A percentile compares a stretch with the other conserved stretches of the same genome.
Conservation (phyloP, 2,329 filamentous ascomycete species). For the Colletotrichum sp. region DNA sequence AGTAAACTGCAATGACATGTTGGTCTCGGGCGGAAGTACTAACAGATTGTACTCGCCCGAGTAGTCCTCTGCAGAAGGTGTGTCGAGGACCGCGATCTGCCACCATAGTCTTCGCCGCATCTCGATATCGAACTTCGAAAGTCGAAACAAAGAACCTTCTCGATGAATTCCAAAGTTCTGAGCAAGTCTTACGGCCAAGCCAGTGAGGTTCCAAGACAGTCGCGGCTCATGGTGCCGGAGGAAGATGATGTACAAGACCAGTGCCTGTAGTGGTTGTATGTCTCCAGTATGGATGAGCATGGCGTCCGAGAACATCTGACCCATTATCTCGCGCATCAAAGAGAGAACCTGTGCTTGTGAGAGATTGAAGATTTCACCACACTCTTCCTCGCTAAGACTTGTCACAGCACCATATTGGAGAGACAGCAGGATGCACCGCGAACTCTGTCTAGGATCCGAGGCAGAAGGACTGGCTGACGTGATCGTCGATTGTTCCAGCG, state of each 20-base stretch:
- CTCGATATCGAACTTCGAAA: neutral
- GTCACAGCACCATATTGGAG: neutral
- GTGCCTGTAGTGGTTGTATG: neutral
- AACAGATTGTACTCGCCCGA: neutral
- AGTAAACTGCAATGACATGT: neutral
- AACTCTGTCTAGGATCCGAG: neutral
- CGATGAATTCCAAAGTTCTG: neutral
- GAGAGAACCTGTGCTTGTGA: neutral
- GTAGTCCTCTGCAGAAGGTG: neutral
- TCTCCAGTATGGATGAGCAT: neutral
- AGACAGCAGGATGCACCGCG: neutral
- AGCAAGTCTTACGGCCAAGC: neutral
- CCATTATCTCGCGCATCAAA: neutral
- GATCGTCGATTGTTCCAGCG: neutral
- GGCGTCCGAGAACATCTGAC: neutral
- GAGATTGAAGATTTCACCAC: neutral
- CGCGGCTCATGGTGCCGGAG: neutral
- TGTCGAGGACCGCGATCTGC: neutral
- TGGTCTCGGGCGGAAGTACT: neutral
- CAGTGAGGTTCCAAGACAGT: neutral
- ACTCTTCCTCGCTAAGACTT: neutral
- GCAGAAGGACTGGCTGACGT: neutral
- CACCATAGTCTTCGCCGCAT: neutral
- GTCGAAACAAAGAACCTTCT: neutral
- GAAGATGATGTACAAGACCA: neutral